Evolutionary conservation across 768 basidiomycete genomes (phyloP).

Genomic region (Lentinula detonsa): DNA sequence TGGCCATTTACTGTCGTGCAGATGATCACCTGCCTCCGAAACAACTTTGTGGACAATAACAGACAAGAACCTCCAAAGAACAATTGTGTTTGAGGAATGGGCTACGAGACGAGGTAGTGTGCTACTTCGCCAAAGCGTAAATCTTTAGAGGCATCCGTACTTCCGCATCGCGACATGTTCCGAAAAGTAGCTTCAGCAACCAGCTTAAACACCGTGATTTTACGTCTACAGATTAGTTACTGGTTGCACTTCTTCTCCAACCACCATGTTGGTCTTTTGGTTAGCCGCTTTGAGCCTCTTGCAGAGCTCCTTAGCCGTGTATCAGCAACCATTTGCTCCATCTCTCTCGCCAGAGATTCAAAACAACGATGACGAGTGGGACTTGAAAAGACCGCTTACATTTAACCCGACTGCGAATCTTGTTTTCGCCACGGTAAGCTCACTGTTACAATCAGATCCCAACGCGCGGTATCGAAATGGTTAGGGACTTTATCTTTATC

Average conservation of each 20-base stretch:
- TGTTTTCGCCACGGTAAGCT: not conserved
- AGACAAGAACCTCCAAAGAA: too few relatives aligned
- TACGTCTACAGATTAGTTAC: not conserved
- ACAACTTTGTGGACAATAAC: too few relatives aligned
- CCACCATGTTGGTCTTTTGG: not conserved
- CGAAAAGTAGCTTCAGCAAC: too few relatives aligned
- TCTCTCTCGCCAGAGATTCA: not conserved
- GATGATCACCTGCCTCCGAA: too few relatives aligned
- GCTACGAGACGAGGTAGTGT: too few relatives aligned
- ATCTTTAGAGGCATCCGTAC: too few relatives aligned
- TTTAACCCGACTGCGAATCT: not conserved
- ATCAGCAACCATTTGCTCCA: not conserved
- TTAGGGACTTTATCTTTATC: not conserved
- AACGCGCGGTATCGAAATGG: not conserved
- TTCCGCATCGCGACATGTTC: too few relatives aligned
- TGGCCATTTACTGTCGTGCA: too few relatives aligned
- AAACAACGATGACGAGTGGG: not conserved
- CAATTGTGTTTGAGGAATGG: too few relatives aligned
- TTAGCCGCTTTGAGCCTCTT: not conserved
- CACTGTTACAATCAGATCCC: not conserved
- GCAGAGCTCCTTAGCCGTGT: not conserved
- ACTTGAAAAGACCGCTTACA: not conserved
- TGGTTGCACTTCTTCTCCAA: not conserved
- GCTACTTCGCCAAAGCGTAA: too few relatives aligned
- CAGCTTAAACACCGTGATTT: not conserved